A percentile compares a stretch with the other conserved stretches of the same genome.
Conservation (phyloP, 2,329 filamentous ascomycete genomes). For the Tolypocladium inflatum region DNA sequence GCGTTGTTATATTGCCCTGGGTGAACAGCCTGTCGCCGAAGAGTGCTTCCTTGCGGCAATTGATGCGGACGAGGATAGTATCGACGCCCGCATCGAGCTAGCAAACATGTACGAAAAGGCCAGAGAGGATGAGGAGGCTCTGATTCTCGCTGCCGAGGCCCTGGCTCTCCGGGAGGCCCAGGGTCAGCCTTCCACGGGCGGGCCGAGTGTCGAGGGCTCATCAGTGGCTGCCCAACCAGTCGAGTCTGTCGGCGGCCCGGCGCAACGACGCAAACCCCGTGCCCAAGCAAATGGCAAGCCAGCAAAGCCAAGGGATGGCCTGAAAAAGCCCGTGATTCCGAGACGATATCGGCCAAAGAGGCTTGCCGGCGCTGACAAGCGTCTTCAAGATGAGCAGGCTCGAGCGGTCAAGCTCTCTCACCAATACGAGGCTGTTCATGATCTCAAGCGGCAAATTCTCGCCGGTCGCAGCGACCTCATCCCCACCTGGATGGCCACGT, state of each 20-base stretch:
- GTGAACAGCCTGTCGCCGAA: slow-evolving; percentile 60
- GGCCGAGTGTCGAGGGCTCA: background rate
- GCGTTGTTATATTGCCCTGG: slow-evolving; percentile 58
- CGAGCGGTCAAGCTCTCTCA: slow-evolving; percentile 27
- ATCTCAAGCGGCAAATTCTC: slow-evolving; percentile 31
- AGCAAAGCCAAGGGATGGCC: background rate
- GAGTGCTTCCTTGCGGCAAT: slow-evolving; percentile 68
- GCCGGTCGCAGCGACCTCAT: slow-evolving; percentile 34
- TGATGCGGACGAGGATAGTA: slow-evolving; percentile 59
- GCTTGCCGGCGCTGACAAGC: slow-evolving; percentile 33
- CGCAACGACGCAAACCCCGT: background rate
- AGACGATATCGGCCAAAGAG: slow-evolving; percentile 35
- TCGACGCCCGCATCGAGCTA: slow-evolving; percentile 69
- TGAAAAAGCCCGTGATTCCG: slow-evolving; percentile 13
- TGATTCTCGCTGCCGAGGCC: slow-evolving; percentile 67
- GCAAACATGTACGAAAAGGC: slow-evolving; percentile 76
- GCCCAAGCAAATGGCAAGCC: background rate
- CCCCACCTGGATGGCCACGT: slow-evolving; percentile 46
- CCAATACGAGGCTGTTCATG: slow-evolving; percentile 34
- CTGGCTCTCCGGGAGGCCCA: slow-evolving; percentile 50
- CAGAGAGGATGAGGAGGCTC: slow-evolving; percentile 64
- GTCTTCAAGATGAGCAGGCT: slow-evolving; percentile 33
- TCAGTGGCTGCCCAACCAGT: background rate
- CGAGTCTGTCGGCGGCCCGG: background rate
- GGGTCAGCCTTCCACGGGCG: slow-evolving; percentile 13